Base-by-base conservation (phyloP, 176 grass and related monocot species). In the Carex parvula region DNA sequence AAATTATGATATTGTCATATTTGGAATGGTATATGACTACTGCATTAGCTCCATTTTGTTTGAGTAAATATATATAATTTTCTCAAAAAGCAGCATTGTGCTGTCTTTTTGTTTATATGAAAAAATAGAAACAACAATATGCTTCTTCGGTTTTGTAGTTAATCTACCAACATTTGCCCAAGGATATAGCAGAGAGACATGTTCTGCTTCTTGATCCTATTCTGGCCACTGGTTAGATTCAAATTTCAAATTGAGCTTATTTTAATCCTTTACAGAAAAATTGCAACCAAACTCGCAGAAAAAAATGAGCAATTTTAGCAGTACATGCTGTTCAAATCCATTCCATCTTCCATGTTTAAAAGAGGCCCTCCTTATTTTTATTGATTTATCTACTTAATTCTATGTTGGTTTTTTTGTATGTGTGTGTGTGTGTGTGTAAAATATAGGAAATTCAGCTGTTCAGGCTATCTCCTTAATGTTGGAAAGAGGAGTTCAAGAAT, bases 151-250 rank as follows among this genome's bases (percentile, higher is more conserved):
- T 8, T 68, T 22, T 81, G 72, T 70, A 98, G 96, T 75, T 98
- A 83, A 93, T 95, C 79, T 98, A 98, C 71, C 86, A 95, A 70
- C 93, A 95, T 66, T 81, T 98, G 18, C 96, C 96, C 17, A 66
- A 86, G 66, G 96, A 98, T 72, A 93, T 98, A 77, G 83, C 91
- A 83, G 83, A 93, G 39, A 88, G 96, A 9, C 91, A 98, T 90
- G 93, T 98, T 88, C 68, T 95, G 84, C 93, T 98, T 78, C 76
- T 98, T 85, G 92, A 98, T 86, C 96, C 96, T 79, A 92, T 98
- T 82, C 91, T 98, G 64, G 96, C 90, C 56, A 98, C 93, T 84
- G 96, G 93, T 94, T 86, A 81, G 92, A 54, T 71, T 84, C 30
- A 16, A 48, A 48, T 11, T 48, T 48, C 46, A 50, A 50, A 11